phyloP scores from a whole-genome alignment of 2,329 filamentous ascomycete species.

The Colletotrichum tabaci region DNA sequence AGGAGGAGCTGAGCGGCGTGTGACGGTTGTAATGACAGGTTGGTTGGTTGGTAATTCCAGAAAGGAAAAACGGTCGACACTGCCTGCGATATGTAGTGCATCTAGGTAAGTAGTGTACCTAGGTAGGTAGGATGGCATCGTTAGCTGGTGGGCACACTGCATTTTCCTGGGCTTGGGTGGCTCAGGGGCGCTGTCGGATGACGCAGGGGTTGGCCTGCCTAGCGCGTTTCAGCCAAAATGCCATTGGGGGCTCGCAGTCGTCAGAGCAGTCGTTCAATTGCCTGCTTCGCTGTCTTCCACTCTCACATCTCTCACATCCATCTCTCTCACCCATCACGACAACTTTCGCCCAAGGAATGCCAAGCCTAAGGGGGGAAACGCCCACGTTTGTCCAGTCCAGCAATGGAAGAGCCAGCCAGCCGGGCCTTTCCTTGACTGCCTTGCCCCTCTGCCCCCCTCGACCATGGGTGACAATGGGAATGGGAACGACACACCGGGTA shows the following conservation, averaged over 20 bases:
- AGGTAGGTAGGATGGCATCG: background rate
- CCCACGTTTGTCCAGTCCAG: constrained; percentile 17
- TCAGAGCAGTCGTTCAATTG: too few relatives aligned
- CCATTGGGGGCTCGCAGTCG: constrained; percentile 18
- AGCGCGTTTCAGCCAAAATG: constrained; percentile 39
- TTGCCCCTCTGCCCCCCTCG: background rate
- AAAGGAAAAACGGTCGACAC: background rate
- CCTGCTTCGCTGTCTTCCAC: background rate
- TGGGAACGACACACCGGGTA: background rate
- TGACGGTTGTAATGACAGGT: background rate
- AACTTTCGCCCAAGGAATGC: background rate
- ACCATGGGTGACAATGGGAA: constrained; percentile 9
- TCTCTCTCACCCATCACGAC: background rate
- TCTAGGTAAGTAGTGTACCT: too few relatives aligned
- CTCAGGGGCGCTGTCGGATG: constrained; percentile 30
- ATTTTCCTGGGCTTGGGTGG: constrained; percentile 11
- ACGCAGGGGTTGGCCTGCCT: constrained; percentile 33
- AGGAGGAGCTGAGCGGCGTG: background rate
- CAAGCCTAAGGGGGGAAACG: background rate
- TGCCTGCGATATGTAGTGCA: background rate
- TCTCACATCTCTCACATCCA: background rate
- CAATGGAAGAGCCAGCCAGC: background rate
- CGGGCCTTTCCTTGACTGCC: constrained; percentile 1
- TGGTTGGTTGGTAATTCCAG: background rate
- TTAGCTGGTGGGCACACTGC: constrained; percentile 8